Conservation (phyloP, 2,329 filamentous ascomycete genomes). For the Fusarium nematophilum region DNA sequence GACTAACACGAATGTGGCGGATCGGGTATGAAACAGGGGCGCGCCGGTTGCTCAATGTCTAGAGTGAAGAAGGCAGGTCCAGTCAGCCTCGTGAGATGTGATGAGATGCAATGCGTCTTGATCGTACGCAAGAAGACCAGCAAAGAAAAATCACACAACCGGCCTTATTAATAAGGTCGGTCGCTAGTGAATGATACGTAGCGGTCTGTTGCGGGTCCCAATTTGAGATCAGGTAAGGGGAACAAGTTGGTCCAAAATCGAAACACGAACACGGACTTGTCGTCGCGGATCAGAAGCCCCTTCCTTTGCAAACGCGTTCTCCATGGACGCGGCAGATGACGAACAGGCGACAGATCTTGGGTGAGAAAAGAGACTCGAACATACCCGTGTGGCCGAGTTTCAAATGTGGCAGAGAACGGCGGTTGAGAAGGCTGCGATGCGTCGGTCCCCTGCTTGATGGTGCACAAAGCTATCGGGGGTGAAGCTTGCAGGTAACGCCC, state of each 20-base stretch:
- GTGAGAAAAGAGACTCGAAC: slow-evolving; percentile 7
- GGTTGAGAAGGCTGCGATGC: slow-evolving; percentile 8
- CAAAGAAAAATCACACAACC: slow-evolving; percentile 19
- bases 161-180: slow-evolving; percentile 19
- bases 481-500: slow-evolving; percentile 31
- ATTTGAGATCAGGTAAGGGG: slow-evolving; percentile 24
- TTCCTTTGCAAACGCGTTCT: slow-evolving; percentile 13
- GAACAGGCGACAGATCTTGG: background rate
- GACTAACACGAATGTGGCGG: slow-evolving; percentile 23
- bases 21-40: slow-evolving; percentile 29
- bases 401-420: slow-evolving; percentile 1
- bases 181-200: slow-evolving; percentile 34
- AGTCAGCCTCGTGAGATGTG: slow-evolving; percentile 28
- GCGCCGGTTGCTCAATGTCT: slow-evolving; percentile 23
- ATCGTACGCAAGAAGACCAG: slow-evolving; percentile 17
- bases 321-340: background rate
- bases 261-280: slow-evolving; percentile 26
- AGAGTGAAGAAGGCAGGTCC: slow-evolving; percentile 16
- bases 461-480: slow-evolving; percentile 17
- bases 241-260: slow-evolving; percentile 15
- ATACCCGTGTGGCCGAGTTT: slow-evolving; percentile 9
- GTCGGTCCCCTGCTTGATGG: slow-evolving; percentile 11
- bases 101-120: slow-evolving; percentile 18
- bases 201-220: slow-evolving; percentile 35
- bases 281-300: slow-evolving; percentile 14